phyloP scores from a whole-genome alignment of 2,329 filamentous ascomycete species.

The Fusarium hainanense region DNA sequence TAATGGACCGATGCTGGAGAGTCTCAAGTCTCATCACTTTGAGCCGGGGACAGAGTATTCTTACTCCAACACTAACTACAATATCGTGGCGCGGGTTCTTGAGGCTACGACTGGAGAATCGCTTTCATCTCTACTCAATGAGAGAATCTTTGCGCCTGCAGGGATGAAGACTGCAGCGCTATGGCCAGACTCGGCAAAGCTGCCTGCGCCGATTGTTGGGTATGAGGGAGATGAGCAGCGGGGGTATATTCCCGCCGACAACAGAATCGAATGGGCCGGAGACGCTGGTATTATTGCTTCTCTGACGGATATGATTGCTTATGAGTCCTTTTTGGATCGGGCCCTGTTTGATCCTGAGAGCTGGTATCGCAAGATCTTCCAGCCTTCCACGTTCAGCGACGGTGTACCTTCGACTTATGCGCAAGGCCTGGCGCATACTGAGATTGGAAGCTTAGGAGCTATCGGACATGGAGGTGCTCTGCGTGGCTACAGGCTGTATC shows the following conservation, averaged over 20 bases:
- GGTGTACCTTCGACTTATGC: constrained; percentile 23
- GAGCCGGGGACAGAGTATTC: constrained; percentile 29
- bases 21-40: constrained; percentile 24
- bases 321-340: constrained; percentile 24
- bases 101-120: constrained; percentile 22
- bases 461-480: constrained; percentile 28
- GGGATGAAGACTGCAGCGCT: constrained; percentile 28
- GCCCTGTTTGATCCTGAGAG: constrained; percentile 21
- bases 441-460: constrained; percentile 13
- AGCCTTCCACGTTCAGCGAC: constrained; percentile 21
- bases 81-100: constrained; percentile 24
- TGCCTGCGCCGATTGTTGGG: constrained; percentile 20
- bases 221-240: constrained; percentile 27
- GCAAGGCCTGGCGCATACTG: constrained; percentile 16
- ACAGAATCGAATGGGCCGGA: constrained; percentile 29
- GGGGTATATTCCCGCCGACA: constrained; percentile 25
- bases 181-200: constrained; percentile 23
- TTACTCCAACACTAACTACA: constrained; percentile 35
- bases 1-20: constrained; percentile 15
- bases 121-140: constrained; percentile 10
- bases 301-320: constrained; percentile 26
- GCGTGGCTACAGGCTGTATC: constrained; percentile 27
- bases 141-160: constrained; percentile 29
- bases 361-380: constrained; percentile 24
- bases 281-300: constrained; percentile 34